These are phyloP conservation scores for Stenocarpella maydis DNA, from an alignment of 2,329 filamentous ascomycete genomes.

Conservation along the genomic window DNA sequence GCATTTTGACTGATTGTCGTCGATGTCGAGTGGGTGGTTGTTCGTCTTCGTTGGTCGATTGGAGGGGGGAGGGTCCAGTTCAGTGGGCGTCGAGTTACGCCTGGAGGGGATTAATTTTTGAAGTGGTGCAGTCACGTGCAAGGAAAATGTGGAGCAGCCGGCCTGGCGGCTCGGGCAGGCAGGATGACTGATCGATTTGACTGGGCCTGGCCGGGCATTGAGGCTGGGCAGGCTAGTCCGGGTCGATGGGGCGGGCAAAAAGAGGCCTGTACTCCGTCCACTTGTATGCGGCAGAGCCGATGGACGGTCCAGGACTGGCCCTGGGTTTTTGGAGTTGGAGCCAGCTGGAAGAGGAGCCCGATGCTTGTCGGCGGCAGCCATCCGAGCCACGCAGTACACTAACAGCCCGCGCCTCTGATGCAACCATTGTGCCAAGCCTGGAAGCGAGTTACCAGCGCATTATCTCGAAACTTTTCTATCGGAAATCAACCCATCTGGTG, in stretches of 20 bases:
- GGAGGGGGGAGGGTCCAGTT: constrained; percentile 35
- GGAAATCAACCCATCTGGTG: constrained; percentile 19
- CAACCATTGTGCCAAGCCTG: constrained; percentile 34
- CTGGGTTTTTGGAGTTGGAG: constrained; percentile 17
- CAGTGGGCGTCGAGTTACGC: neutral
- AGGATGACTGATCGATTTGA: neutral
- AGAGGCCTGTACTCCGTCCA: neutral
- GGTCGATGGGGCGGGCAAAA: neutral
- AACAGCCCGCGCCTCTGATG: constrained; percentile 32
- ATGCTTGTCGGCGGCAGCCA: constrained; percentile 6
- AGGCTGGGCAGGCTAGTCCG: neutral
- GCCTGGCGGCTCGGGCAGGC: neutral
- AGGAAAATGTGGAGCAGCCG: too few species aligned
- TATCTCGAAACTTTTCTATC: constrained; percentile 30
- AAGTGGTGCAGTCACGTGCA: constrained; percentile 27
- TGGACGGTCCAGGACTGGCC: neutral
- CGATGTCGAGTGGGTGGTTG: constrained; percentile 40
- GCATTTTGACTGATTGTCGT: constrained; percentile 50
- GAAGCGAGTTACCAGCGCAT: constrained; percentile 27
- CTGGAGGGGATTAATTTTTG: constrained; percentile 11
- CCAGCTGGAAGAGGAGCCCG: constrained; percentile 26
- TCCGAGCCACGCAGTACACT: neutral
- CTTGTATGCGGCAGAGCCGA: constrained; percentile 6
- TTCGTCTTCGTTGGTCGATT: constrained; percentile 38
- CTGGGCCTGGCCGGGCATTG: neutral